Evolutionary conservation across 148 eudicot genomes (phyloP).

Genomic region (Simmondsia chinensis): DNA sequence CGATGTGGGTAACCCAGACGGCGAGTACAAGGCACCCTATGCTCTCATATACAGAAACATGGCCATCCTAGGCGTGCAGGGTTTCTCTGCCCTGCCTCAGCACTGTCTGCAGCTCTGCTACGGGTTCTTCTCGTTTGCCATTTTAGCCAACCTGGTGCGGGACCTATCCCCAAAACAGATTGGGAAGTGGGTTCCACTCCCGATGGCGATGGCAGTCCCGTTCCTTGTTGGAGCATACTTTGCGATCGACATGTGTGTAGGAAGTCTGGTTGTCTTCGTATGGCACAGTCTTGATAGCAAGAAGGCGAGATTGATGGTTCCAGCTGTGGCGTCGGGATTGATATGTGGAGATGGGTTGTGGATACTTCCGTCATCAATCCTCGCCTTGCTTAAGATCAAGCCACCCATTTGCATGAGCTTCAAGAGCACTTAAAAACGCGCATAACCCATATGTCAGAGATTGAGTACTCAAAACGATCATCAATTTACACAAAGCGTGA

Average conservation of each 20-base stretch:
- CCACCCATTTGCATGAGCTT: constrained; percentile 91
- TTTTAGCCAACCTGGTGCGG: constrained; percentile 45
- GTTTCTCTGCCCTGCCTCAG: constrained; percentile 73
- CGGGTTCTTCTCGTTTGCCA: constrained; percentile 60
- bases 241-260: constrained; percentile 85
- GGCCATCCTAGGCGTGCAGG: constrained; percentile 85
- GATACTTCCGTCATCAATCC: constrained; percentile 73
- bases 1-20: constrained; percentile 67
- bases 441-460: too few species aligned
- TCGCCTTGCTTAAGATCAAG: constrained; percentile 47
- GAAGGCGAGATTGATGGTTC: constrained; percentile 64
- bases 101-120: constrained; percentile 83
- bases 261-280: constrained; percentile 57
- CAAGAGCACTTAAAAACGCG: constrained; percentile 15
- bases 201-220: constrained; percentile 96
- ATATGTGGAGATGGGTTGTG: constrained; percentile 92
- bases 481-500: too few species aligned
- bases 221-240: constrained; percentile 79
- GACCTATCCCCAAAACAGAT: constrained; percentile 33
- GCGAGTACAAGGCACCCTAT: constrained; percentile 81
- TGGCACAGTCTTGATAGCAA: constrained; percentile 45
- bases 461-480: too few species aligned
- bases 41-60: constrained; percentile 75
- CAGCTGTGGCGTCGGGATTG: constrained; percentile 85
- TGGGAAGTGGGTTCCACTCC: constrained; percentile 61